Evolutionary conservation across 2,329 filamentous ascomycete species (phyloP).

Genomic region (Fusarium nygamai): DNA sequence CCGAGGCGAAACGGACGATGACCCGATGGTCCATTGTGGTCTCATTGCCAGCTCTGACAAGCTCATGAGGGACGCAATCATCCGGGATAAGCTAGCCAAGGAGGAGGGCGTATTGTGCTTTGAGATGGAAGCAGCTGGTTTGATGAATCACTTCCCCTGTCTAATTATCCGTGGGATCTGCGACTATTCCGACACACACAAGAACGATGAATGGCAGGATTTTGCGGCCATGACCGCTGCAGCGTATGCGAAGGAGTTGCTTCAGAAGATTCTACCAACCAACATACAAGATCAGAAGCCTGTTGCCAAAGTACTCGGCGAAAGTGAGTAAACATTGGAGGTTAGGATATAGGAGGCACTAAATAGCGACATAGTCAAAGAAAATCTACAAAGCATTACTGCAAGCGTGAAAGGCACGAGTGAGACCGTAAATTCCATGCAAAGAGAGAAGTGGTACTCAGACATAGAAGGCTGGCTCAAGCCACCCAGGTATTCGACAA

Average conservation of each 20-base stretch:
- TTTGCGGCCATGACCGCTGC: not conserved
- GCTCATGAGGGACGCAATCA: slow-evolving; percentile 3
- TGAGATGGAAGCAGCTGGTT: not conserved
- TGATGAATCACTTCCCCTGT: slow-evolving; percentile 40
- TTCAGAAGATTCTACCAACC: not conserved
- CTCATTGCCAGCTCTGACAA: not conserved
- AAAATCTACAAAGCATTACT: not conserved
- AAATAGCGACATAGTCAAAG: not conserved
- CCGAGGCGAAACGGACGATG: not conserved
- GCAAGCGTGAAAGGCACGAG: not conserved
- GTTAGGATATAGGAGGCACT: not conserved
- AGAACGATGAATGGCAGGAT: not conserved
- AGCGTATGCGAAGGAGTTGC: not conserved
- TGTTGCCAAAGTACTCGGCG: fast-evolving
- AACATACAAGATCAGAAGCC: fast-evolving
- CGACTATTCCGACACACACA: slow-evolving; percentile 51
- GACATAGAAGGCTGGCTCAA: too few relatives aligned
- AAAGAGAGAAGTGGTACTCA: too few relatives aligned
- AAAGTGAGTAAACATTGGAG: fast-evolving
- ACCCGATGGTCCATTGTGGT: not conserved
- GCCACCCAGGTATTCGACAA: slow-evolving; percentile 14
- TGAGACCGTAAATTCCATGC: too few relatives aligned
- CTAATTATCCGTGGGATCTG: slow-evolving; percentile 50
- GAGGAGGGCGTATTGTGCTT: not conserved
- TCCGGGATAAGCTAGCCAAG: not conserved